Evolutionary conservation across 23 red algal genomes (phyloP), one percentile per base, ranked within the genome.

Genomic region (Gracilaria gracilis): DNA sequence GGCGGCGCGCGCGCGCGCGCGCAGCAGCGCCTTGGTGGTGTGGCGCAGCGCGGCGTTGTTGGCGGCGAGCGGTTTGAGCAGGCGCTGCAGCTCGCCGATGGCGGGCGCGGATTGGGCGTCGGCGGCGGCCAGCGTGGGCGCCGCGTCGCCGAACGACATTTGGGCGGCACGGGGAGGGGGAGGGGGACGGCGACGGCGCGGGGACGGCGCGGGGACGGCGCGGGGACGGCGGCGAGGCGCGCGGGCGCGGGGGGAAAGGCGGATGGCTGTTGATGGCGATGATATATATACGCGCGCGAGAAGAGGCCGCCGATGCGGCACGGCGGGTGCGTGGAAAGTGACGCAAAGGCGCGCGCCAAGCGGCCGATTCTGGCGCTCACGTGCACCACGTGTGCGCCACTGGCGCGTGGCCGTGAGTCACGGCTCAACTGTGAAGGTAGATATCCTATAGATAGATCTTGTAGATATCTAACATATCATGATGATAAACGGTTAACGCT

Each of bases 71-170:
- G 87, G 62, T 21, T 81, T 80, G 42, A 91, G 47, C 19, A 80
- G 51, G 54, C 87, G 62, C 38, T 80, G 66, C 9, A 91, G 61
- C 57, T 91, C 72, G 38, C 58, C 23, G 37, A 81, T 31, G 34
- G 49, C 57, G n/a, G 72, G 87, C 7, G 87, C 49, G 48, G 84
- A 88, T 27, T 58, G 75, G 47, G 37, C 83, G 39, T 72, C 66
- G 83, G 49, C 53, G 47, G 66, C 37, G 11, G 76, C 57, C 19
- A 70, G 69, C 33, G 73, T 79, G 24, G 38, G 54, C 19, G 46
- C 51, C 20, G 78, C 55, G 42, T 88, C 84, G 20, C 66, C 84
- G 33, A 88, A 88, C 31, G 84, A 88, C 84, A 88, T 88, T 85
- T 85, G 57, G n/a, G 61, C 7, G 16, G 38, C 34, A 40, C 57